Percentiles rank a stretch among this genome's conserved stretches.
These are phyloP conservation scores for Sugiyamaella novakii DNA, from an alignment of 1,139 yeast species.

Conservation along the genomic window DNA sequence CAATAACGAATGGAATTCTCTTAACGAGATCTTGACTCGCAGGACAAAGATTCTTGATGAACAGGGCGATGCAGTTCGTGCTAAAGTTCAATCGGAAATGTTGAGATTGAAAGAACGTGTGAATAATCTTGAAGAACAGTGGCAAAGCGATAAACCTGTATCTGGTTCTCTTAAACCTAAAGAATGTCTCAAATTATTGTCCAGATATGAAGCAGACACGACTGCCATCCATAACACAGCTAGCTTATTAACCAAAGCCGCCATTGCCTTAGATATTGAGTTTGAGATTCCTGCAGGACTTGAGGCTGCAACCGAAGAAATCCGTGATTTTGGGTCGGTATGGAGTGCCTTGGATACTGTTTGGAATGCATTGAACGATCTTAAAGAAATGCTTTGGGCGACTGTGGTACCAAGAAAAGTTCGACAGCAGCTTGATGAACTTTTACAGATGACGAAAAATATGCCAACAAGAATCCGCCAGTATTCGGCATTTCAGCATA, in stretches of 20 bases:
- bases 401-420: conserved; percentile 52
- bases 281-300: conserved; percentile 42
- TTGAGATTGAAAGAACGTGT: conserved; percentile 46
- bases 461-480: conserved; percentile 66
- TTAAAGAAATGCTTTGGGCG: conserved; percentile 55
- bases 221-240: conserved; percentile 33
- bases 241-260: conserved; percentile 47
- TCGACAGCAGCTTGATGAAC: conserved; percentile 54
- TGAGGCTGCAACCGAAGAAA: conserved; percentile 49
- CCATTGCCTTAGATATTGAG: conserved; percentile 34
- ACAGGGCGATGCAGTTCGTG: conserved; percentile 48
- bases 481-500: conserved; percentile 67
- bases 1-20: conserved; percentile 52
- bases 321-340: conserved; percentile 59
- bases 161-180: conserved; percentile 51
- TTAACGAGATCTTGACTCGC: conserved; percentile 48
- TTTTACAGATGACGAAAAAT: conserved; percentile 51
- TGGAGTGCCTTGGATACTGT: conserved; percentile 67
- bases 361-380: conserved; percentile 53
- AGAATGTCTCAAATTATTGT: conserved; percentile 53
- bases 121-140: conserved; percentile 42
- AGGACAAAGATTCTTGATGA: conserved; percentile 48
- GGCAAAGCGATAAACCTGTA: conserved; percentile 57
- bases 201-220: conserved; percentile 47
- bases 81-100: conserved; percentile 50